A percentile compares a stretch with the other conserved stretches of the same genome.
Evolutionary conservation across 306 rosid species (phyloP).

Genomic region (Quercus berberidifolia): DNA sequence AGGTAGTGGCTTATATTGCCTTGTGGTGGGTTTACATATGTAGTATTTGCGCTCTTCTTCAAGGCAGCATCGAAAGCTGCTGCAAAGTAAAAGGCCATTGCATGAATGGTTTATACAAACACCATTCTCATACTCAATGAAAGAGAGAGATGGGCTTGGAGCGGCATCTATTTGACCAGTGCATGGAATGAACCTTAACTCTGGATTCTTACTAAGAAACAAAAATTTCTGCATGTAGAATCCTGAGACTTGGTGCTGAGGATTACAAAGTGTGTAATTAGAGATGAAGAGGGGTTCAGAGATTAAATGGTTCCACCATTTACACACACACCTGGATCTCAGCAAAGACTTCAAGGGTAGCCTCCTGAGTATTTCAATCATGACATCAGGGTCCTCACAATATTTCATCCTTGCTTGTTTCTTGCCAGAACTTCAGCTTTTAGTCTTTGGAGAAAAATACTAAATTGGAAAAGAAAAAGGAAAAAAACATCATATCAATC

Average conservation of each 20-base stretch:
- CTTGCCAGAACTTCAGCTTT: not conserved
- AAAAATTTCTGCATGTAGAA: not conserved
- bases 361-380: not conserved
- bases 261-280: not conserved
- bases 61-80: not conserved
- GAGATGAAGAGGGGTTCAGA: slow-evolving; percentile 4
- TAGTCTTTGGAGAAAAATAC: too few species aligned
- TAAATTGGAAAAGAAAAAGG: too few species aligned
- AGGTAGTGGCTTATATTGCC: slow-evolving; percentile 7
- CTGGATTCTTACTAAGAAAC: not conserved
- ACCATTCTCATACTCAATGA: slow-evolving; percentile 2
- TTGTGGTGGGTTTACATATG: slow-evolving; percentile 23
- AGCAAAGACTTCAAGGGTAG: slow-evolving; percentile 15
- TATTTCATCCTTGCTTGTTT: not conserved
- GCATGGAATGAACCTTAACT: not conserved
- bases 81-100: slow-evolving; percentile 18
- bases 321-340: slow-evolving; percentile 19
- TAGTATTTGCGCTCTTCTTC: not conserved
- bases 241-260: not conserved
- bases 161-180: not conserved
- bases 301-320: slow-evolving; percentile 12
- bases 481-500: too few species aligned
- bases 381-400: not conserved
- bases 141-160: not conserved
- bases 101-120: slow-evolving; percentile 16